A percentile compares a stretch with the other conserved stretches of the same genome.
These are phyloP conservation scores for Codiaeum variegatum DNA, from an alignment of 441 rosid species.

Conservation along the genomic window DNA sequence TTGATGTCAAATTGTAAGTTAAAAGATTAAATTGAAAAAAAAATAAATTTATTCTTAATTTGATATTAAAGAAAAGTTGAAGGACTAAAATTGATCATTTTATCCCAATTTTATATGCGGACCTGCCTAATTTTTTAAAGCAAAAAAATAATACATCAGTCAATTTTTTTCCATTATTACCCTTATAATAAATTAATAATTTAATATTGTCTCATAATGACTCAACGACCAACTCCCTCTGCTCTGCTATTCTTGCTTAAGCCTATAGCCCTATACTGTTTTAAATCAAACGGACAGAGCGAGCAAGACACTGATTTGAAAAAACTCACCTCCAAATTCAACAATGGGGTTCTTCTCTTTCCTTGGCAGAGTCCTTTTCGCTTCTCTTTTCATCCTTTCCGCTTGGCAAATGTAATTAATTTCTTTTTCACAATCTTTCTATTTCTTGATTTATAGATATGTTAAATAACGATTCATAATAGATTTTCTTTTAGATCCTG, in stretches of 20 bases:
- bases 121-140: too few relatives aligned
- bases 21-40: too few relatives aligned
- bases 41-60: too few relatives aligned
- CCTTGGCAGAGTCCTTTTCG: slow-evolving; percentile 46
- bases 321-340: not conserved
- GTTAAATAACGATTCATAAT: not conserved
- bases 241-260: not conserved
- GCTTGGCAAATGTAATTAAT: slow-evolving; percentile 42
- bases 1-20: too few relatives aligned
- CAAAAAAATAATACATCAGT: too few relatives aligned
- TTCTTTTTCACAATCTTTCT: not conserved
- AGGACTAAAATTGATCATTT: too few relatives aligned
- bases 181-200: too few relatives aligned
- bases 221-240: not conserved
- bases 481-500: not conserved
- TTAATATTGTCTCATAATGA: too few relatives aligned
- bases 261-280: not conserved
- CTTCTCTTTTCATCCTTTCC: slow-evolving; percentile 46
- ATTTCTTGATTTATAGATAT: slow-evolving; percentile 7
- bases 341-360: slow-evolving; percentile 43
- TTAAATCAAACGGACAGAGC: not conserved
- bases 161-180: too few relatives aligned
- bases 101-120: too few relatives aligned
- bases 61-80: too few relatives aligned
- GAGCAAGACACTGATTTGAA: not conserved